phyloP scores from a whole-genome alignment of 108 stramenopile genomes.

The Pseudonitzschia multistriata region DNA sequence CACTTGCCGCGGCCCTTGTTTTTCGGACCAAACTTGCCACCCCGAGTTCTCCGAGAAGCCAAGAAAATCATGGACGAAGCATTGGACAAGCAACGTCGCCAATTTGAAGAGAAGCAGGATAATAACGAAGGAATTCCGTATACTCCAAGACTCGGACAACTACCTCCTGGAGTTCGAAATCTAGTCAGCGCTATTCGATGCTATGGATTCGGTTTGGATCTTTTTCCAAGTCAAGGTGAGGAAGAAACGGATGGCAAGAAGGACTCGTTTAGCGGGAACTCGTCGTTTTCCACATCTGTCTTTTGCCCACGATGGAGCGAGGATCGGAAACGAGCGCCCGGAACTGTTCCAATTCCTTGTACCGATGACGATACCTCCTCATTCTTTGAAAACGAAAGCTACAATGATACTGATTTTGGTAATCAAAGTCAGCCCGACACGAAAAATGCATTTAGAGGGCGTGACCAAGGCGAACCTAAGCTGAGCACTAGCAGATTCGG shows the following conservation, averaged over 20 bases:
- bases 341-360: neutral
- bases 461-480: neutral
- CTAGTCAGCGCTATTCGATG: slow-evolving; percentile 66
- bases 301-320: slow-evolving; percentile 43
- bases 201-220: slow-evolving; percentile 69
- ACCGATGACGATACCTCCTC: neutral
- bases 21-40: slow-evolving; percentile 73
- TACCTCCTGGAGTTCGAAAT: slow-evolving; percentile 58
- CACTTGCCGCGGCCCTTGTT: slow-evolving; percentile 76
- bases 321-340: slow-evolving; percentile 7
- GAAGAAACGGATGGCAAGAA: neutral
- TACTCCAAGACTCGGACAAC: slow-evolving; percentile 25
- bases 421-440: neutral
- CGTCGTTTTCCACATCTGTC: slow-evolving; percentile 23
- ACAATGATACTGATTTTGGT: neutral
- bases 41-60: slow-evolving; percentile 65
- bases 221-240: slow-evolving; percentile 21
- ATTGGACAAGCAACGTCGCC: slow-evolving; percentile 18
- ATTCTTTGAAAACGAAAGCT: neutral
- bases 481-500: neutral
- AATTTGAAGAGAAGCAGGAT: slow-evolving; percentile 5
- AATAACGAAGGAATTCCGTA: slow-evolving; percentile 20
- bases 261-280: neutral
- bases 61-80: slow-evolving; percentile 31
- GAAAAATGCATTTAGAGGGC: neutral